A percentile compares a stretch with the other conserved stretches of the same genome.
phyloP scores from a whole-genome alignment of 2,329 filamentous ascomycete species.

The Fusarium kyushuense region DNA sequence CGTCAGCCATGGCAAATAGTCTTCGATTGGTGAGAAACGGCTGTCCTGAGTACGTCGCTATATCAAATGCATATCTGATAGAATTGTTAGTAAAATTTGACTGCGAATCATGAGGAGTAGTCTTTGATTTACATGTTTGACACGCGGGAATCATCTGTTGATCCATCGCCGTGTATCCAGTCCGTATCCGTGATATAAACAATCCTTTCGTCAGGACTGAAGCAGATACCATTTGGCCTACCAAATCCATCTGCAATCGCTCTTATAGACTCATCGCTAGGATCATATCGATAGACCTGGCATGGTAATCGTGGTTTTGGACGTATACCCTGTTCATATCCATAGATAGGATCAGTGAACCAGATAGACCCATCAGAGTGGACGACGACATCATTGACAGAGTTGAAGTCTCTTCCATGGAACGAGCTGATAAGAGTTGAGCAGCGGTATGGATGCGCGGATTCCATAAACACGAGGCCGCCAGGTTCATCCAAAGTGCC shows the following conservation, averaged over 20 bases:
- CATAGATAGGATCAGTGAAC: slow-evolving; percentile 65
- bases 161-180: slow-evolving; percentile 51
- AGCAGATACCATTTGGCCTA: slow-evolving; percentile 60
- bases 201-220: slow-evolving; percentile 59
- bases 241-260: slow-evolving; percentile 62
- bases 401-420: slow-evolving; percentile 61
- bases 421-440: slow-evolving; percentile 54
- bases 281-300: slow-evolving; percentile 63
- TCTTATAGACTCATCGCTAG: slow-evolving; percentile 54
- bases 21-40: slow-evolving; percentile 61
- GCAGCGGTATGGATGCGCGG: slow-evolving; percentile 48
- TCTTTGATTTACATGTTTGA: slow-evolving; percentile 45
- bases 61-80: slow-evolving; percentile 53
- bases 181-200: slow-evolving; percentile 62
- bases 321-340: slow-evolving; percentile 60
- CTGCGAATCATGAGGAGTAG: rapidly evolving
- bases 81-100: not conserved
- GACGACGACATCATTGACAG: slow-evolving; percentile 62
- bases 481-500: slow-evolving; percentile 47
- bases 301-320: slow-evolving; percentile 58
- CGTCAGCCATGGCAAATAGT: slow-evolving; percentile 63
- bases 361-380: slow-evolving; percentile 59
- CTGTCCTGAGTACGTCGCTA: slow-evolving; percentile 43
- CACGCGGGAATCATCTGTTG: slow-evolving; percentile 43
- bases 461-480: slow-evolving; percentile 52